Evolutionary conservation across 2,329 filamentous ascomycete genomes (phyloP).

Genomic region (Colletotrichum filicis): DNA sequence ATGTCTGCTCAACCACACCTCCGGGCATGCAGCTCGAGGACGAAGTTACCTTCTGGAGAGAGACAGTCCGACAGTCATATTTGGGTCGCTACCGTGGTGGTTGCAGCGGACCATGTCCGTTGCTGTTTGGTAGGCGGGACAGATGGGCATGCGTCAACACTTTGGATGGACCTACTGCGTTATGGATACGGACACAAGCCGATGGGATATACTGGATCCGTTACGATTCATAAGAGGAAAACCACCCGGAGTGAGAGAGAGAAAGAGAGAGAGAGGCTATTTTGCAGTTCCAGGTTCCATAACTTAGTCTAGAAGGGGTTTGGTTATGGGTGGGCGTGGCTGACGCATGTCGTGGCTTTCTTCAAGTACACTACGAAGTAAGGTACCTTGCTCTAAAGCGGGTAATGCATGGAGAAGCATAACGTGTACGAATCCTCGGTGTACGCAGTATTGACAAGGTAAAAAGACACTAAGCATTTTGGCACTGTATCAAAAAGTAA

Average conservation of each 20-base stretch:
- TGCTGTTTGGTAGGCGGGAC: neutral
- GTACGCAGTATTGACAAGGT: neutral
- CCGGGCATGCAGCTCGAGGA: neutral
- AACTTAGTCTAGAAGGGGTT: neutral
- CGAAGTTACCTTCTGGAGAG: conserved; percentile 9
- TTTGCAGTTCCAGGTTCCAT: neutral
- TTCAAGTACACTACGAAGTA: neutral
- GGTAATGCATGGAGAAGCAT: neutral
- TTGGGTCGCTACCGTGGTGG: neutral
- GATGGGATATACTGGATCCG: neutral
- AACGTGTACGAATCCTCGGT: neutral
- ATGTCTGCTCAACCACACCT: neutral
- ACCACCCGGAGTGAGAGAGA: neutral
- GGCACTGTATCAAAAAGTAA: neutral
- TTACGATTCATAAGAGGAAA: neutral
- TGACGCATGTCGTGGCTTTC: neutral
- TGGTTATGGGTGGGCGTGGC: neutral
- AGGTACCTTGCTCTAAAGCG: neutral
- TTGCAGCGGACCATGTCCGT: neutral
- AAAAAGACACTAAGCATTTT: neutral
- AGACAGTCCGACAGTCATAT: conserved; percentile 18
- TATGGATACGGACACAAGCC: too few relatives aligned
- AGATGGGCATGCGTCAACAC: neutral
- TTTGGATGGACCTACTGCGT: neutral
- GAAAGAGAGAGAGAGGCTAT: neutral